These are phyloP conservation scores for Erucastrum elatum DNA, from an alignment of 345 rosid species.

Conservation along the genomic window DNA sequence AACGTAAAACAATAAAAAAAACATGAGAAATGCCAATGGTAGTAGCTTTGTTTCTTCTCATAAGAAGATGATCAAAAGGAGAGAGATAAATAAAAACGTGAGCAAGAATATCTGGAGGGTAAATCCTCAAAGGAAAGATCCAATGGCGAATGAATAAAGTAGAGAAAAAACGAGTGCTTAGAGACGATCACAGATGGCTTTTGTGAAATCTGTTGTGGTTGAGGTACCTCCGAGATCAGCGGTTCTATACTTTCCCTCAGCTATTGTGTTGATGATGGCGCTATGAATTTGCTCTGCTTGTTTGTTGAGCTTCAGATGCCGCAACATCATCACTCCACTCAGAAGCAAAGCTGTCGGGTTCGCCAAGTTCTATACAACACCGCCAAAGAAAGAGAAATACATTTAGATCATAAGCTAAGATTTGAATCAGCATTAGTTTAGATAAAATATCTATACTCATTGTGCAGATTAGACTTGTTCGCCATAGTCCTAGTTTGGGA, in stretches of 20 bases:
- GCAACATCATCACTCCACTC: slow-evolving; percentile 82
- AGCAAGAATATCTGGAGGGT: not conserved
- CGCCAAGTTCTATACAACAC: slow-evolving; percentile 64
- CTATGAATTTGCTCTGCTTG: slow-evolving; percentile 81
- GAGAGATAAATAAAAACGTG: not conserved
- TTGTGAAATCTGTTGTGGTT: slow-evolving; percentile 80
- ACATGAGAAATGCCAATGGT: slow-evolving; percentile 13
- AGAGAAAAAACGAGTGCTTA: slow-evolving; percentile 30
- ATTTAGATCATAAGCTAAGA: not conserved
- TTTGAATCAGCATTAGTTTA: not conserved
- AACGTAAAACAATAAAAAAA: not conserved
- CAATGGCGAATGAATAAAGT: slow-evolving; percentile 10
- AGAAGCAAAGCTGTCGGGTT: slow-evolving; percentile 91
- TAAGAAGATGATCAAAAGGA: not conserved
- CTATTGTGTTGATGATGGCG: slow-evolving; percentile 78
- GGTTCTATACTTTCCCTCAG: slow-evolving; percentile 83
- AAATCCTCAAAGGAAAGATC: not conserved
- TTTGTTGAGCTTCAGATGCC: slow-evolving; percentile 69
- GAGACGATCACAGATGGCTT: slow-evolving; percentile 77
- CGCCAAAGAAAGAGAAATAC: not conserved
- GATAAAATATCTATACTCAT: not conserved
- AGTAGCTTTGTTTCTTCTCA: slow-evolving; percentile 30
- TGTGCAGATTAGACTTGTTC: not conserved
- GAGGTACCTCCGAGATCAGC: slow-evolving; percentile 92
- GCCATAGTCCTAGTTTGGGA: not conserved